Base-by-base conservation (phyloP, 164 flowering plant species). In the Kalanchoe fedtschenkoi region DNA sequence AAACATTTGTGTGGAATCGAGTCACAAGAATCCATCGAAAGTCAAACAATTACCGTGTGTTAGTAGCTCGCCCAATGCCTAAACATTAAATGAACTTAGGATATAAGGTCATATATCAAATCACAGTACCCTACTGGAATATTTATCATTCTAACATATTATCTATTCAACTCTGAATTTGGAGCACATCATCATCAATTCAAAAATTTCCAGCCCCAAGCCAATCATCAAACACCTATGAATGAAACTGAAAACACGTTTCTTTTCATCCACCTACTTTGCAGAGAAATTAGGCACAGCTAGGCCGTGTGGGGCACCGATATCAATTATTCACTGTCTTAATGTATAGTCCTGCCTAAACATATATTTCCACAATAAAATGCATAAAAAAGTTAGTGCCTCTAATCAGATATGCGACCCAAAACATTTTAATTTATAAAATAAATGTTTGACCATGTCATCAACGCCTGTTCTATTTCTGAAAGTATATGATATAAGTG, bases 361-460 rank as follows among this genome's bases (percentile, higher is more conserved):
- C 56, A 51, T 51, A 51, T 51, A n/a, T 51, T 47, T 51, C 32
- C 56, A 26, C n/a, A n/a, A n/a, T n/a, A n/a, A n/a, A n/a, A n/a
- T n/a, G n/a, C n/a, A n/a, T n/a, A n/a, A n/a, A n/a, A n/a, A n/a
- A n/a, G n/a, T n/a, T n/a, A n/a, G n/a, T n/a, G n/a, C n/a, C n/a
- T n/a, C n/a, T n/a, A n/a, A n/a, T n/a, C n/a, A n/a, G n/a, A n/a
- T n/a, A n/a, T n/a, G n/a, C n/a, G n/a, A n/a, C n/a, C n/a, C n/a
- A n/a, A n/a, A n/a, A n/a, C n/a, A n/a, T n/a, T n/a, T n/a, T n/a
- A n/a, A n/a, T n/a, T n/a, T n/a, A n/a, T n/a, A n/a, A n/a, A n/a
- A n/a, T n/a, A n/a, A n/a, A n/a, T n/a, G n/a, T n/a, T n/a, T n/a
- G n/a, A n/a, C n/a, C n/a, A n/a, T n/a, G n/a, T n/a, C n/a, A n/a